phyloP scores from a whole-genome alignment of 1,284 basidiomycete genomes.

The Sporisorium exsertum region DNA sequence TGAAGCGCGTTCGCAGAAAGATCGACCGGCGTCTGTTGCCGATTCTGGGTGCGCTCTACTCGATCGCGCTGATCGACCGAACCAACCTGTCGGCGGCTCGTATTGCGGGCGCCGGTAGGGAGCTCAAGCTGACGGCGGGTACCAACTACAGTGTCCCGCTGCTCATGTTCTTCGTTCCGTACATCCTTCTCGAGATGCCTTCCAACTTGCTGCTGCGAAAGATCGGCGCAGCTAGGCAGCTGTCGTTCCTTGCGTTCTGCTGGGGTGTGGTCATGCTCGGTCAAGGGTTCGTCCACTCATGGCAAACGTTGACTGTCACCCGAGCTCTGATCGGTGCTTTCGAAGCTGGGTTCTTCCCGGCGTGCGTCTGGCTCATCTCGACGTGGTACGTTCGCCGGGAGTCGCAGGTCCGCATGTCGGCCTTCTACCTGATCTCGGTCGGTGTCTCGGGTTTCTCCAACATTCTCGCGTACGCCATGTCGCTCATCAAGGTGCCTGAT shows the following conservation, averaged over 20 bases:
- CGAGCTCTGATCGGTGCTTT: constrained; percentile 70
- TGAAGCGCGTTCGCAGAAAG: constrained; percentile 61
- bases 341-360: constrained; percentile 64
- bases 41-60: constrained; percentile 68
- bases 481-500: constrained; percentile 32
- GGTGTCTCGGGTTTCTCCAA: constrained; percentile 70
- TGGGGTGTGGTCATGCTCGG: constrained; percentile 71
- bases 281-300: constrained; percentile 52
- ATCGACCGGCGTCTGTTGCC: constrained; percentile 69
- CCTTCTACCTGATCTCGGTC: constrained; percentile 70
- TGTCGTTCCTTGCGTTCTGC: constrained; percentile 64
- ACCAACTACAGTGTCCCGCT: constrained; percentile 59
- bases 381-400: constrained; percentile 72
- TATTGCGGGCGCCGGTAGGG: constrained; percentile 54
- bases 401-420: constrained; percentile 69
- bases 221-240: constrained; percentile 69
- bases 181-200: constrained; percentile 63
- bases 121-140: constrained; percentile 60
- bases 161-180: constrained; percentile 70
- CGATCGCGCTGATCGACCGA: constrained; percentile 68
- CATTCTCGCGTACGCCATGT: constrained; percentile 69
- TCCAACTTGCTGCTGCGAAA: constrained; percentile 64
- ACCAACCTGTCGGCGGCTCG: constrained; percentile 60
- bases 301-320: constrained; percentile 67
- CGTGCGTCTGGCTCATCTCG: constrained; percentile 70